Percentiles rank a stretch among this genome's conserved stretches.
These are phyloP conservation scores for Lumnitzera racemosa DNA, from an alignment of 345 rosid genomes.

Conservation along the genomic window DNA sequence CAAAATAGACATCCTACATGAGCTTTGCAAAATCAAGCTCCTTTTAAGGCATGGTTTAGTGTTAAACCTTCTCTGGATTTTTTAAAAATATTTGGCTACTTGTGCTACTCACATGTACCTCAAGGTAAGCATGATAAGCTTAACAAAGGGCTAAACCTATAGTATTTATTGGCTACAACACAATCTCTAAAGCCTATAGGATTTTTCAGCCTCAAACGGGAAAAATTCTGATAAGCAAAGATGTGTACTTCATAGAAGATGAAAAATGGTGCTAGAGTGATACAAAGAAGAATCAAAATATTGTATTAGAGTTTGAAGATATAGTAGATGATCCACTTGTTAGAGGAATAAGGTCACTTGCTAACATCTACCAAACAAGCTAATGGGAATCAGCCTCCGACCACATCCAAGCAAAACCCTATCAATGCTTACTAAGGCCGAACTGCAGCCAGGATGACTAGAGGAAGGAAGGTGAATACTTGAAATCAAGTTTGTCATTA, in stretches of 20 bases:
- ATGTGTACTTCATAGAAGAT: background rate
- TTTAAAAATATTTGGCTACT: background rate
- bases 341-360: constrained; percentile 1
- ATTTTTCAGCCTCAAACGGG: background rate
- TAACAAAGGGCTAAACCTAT: background rate
- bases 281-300: too few species aligned
- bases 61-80: background rate
- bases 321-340: background rate
- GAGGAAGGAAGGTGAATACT: too few species aligned
- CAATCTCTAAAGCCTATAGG: constrained; percentile 9
- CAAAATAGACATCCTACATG: constrained; percentile 4
- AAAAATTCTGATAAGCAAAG: constrained; percentile 2
- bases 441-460: too few species aligned
- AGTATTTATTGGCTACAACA: constrained; percentile 9
- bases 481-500: too few species aligned
- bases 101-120: constrained; percentile 3
- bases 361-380: background rate
- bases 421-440: too few species aligned
- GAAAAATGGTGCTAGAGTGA: background rate
- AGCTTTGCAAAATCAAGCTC: background rate
- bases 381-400: too few species aligned
- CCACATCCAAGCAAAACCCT: too few species aligned
- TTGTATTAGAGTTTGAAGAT: too few species aligned
- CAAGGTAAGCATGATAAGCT: constrained; percentile 5
- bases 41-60: constrained; percentile 1